Conservation (phyloP, 495 filamentous ascomycete genomes). For the Penicillium coffeae region DNA sequence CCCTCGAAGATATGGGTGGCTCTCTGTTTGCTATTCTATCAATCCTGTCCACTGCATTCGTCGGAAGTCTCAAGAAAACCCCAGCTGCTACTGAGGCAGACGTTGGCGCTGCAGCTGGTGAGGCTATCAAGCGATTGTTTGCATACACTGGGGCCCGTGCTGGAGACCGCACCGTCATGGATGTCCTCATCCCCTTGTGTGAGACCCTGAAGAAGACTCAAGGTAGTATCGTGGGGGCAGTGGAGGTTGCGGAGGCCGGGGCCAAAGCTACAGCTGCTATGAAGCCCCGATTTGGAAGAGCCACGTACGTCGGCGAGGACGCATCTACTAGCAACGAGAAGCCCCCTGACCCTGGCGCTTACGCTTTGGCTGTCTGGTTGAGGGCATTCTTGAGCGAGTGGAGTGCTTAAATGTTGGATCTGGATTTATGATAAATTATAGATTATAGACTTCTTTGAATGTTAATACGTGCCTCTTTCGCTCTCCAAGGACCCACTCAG, state of each 20-base stretch:
- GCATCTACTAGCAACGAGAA: too few relatives aligned
- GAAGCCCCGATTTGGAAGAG: too few relatives aligned
- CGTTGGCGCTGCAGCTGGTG: slow-evolving; percentile 1
- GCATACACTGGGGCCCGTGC: slow-evolving; percentile 3
- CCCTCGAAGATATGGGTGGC: slow-evolving; percentile 6
- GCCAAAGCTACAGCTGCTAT: too few relatives aligned
- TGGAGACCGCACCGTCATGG: slow-evolving; percentile 8
- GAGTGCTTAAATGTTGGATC: neutral
- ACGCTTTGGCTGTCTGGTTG: neutral
- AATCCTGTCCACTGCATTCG: slow-evolving; percentile 1
- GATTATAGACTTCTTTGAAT: neutral
- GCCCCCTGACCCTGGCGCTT: too few relatives aligned
- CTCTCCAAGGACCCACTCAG: neutral
- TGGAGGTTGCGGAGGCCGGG: too few relatives aligned
- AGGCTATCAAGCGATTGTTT: slow-evolving; percentile 1
- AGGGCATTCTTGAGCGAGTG: neutral
- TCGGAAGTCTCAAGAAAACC: neutral
- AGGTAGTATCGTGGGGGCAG: too few relatives aligned
- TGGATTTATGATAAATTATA: neutral
- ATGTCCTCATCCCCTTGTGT: slow-evolving; percentile 7
- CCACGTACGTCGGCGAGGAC: too few relatives aligned
- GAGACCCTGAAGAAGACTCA: too few relatives aligned
- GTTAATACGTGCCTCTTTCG: neutral
- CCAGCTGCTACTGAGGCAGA: neutral
- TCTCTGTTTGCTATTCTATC: slow-evolving; percentile 6